phyloP scores from a whole-genome alignment of 768 basidiomycete genomes.

The Cubamyces lactineus region DNA sequence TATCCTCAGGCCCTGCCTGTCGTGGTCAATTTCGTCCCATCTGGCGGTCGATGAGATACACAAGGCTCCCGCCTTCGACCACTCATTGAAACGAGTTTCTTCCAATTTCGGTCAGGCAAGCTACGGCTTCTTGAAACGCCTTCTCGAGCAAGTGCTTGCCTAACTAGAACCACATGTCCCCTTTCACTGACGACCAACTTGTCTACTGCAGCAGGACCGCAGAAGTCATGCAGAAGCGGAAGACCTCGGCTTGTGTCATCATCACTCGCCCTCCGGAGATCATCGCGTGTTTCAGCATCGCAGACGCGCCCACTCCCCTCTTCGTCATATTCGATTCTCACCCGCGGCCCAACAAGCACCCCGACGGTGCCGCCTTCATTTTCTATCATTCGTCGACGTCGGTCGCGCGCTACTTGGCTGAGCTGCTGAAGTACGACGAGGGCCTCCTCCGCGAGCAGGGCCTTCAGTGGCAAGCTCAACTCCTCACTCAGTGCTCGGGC shows the following conservation, averaged over 20 bases:
- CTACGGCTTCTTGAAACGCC: conserved; percentile 41
- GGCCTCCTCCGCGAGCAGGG: conserved; percentile 44
- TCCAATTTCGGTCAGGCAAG: conserved; percentile 44
- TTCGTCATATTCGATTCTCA: conserved; percentile 74
- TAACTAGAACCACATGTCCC: background rate
- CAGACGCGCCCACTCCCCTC: conserved; percentile 32
- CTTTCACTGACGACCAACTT: background rate
- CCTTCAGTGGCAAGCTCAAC: conserved; percentile 67
- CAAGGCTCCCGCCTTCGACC: conserved; percentile 50
- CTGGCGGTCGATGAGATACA: conserved; percentile 61
- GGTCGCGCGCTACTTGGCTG: conserved; percentile 47
- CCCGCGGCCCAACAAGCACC: conserved; percentile 55
- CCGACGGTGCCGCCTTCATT: conserved; percentile 61
- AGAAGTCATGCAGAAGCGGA: conserved; percentile 2
- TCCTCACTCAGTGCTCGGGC: conserved; percentile 62
- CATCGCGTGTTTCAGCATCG: conserved; percentile 51
- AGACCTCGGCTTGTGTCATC: conserved; percentile 45
- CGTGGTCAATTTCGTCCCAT: conserved; percentile 56
- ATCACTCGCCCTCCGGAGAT: conserved; percentile 78
- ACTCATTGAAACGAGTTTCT: conserved; percentile 40
- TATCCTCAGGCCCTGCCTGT: conserved; percentile 56
- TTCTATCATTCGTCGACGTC: conserved; percentile 50
- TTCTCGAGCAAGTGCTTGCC: conserved; percentile 33
- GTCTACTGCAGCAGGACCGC: background rate
- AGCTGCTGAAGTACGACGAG: conserved; percentile 54